Conservation (phyloP, 2,329 filamentous ascomycete genomes). For the Neonectria punicea region DNA sequence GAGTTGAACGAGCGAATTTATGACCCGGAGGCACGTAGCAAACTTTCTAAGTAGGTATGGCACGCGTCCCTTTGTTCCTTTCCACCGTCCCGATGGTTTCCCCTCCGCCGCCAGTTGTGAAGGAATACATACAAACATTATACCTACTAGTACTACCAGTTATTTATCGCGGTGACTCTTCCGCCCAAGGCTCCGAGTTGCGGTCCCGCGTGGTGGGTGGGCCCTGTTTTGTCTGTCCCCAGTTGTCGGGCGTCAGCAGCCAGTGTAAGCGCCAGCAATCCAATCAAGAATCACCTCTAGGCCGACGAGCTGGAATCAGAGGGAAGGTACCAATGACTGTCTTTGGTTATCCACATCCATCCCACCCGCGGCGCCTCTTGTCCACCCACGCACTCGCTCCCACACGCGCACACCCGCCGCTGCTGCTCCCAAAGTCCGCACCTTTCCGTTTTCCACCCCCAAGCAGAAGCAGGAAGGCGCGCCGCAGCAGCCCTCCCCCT, state of each 20-base stretch:
- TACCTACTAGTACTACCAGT: not conserved
- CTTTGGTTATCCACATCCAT: not conserved
- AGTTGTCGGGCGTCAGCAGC: not conserved
- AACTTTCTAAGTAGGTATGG: not conserved
- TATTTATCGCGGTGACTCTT: not conserved
- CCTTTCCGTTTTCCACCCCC: conserved; percentile 5
- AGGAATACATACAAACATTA: not conserved
- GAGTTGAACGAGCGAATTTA: conserved; percentile 18
- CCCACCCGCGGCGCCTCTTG: not conserved
- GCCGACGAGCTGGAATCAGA: conserved; percentile 14
- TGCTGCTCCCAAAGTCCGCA: not conserved
- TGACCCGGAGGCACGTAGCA: not conserved
- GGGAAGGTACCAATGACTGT: conserved; percentile 15
- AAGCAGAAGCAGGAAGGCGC: conserved; percentile 22
- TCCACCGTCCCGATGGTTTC: conserved; percentile 1
- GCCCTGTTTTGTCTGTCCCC: not conserved
- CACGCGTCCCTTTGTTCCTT: not conserved
- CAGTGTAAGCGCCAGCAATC: conserved; percentile 14
- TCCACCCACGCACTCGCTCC: not conserved
- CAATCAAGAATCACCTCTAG: conserved; percentile 7
- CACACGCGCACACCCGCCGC: conserved; percentile 16
- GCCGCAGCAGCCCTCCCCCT: conserved; percentile 20
- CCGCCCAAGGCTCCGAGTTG: not conserved
- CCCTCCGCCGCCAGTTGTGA: not conserved
- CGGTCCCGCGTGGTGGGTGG: conserved; percentile 4